Percentiles rank a stretch among this genome's conserved stretches.
Conservation (phyloP, 2,329 filamentous ascomycete species). For the Colletotrichum sp. region DNA sequence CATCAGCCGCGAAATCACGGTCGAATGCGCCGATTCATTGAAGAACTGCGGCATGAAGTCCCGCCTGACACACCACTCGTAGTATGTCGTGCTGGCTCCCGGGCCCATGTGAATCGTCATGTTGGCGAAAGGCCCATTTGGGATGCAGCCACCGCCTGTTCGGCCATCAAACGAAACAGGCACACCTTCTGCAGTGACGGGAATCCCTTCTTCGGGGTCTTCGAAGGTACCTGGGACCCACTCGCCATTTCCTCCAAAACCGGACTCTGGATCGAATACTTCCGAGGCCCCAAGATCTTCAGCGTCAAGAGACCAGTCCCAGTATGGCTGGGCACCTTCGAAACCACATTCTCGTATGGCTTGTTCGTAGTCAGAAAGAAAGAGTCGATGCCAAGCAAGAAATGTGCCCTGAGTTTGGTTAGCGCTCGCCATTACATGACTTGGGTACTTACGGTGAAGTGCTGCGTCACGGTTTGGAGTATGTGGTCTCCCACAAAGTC, state of each 20-base stretch:
- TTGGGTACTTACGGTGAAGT: not conserved
- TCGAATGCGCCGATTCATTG: not conserved
- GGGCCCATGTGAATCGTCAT: not conserved
- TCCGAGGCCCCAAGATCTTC: not conserved
- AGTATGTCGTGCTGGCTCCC: not conserved
- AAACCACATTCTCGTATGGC: not conserved
- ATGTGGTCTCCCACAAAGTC: not conserved
- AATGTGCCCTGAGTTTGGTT: not conserved
- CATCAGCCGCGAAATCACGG: not conserved
- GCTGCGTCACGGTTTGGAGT: not conserved
- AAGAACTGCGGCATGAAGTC: not conserved
- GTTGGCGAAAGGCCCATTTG: not conserved
- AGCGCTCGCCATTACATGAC: not conserved
- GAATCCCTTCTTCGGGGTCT: not conserved
- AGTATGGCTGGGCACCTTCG: not conserved
- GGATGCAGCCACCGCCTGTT: not conserved
- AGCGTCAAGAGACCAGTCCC: not conserved
- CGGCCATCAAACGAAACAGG: not conserved
- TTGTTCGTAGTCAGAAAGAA: not conserved
- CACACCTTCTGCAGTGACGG: not conserved
- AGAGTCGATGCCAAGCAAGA: not conserved
- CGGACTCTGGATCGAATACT: not conserved
- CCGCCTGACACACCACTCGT: not conserved
- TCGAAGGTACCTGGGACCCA: not conserved
- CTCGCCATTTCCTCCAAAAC: not conserved